phyloP scores from a whole-genome alignment of 768 basidiomycete species.

The Russula griseocarnosa region DNA sequence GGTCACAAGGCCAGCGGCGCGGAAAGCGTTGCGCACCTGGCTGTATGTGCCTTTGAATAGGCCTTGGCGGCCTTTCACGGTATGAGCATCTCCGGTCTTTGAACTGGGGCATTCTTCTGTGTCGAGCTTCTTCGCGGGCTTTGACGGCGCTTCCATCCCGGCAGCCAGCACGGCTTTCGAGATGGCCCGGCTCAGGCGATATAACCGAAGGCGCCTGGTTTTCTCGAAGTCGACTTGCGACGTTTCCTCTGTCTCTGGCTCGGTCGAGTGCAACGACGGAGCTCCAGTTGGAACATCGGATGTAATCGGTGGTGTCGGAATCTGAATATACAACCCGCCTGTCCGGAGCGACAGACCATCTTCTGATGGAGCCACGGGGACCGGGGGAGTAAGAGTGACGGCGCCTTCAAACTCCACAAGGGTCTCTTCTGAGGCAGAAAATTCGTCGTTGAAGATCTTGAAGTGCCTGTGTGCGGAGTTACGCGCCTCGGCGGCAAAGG shows the following conservation, averaged over 20 bases:
- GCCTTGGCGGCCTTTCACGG: conserved; percentile 13
- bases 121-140: conserved; percentile 18
- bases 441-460: conserved; percentile 23
- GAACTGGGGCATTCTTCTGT: conserved; percentile 12
- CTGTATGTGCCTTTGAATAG: conserved; percentile 30
- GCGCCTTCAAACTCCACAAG: conserved; percentile 23
- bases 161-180: conserved; percentile 29
- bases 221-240: conserved; percentile 18
- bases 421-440: conserved; percentile 25
- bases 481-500: conserved; percentile 22
- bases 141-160: conserved; percentile 27
- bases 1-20: conserved; percentile 28
- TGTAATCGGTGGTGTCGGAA: conserved; percentile 14
- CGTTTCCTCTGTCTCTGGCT: conserved; percentile 1
- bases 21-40: conserved; percentile 29
- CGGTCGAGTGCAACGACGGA: conserved; percentile 1
- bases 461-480: conserved; percentile 24
- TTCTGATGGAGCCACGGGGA: conserved; percentile 7
- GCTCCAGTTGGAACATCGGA: conserved; percentile 15
- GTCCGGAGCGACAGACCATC: conserved; percentile 23
- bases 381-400: background rate
- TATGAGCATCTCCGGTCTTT: background rate
- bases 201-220: conserved; percentile 19
- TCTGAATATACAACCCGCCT: conserved; percentile 28
- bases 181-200: conserved; percentile 26